Percentiles rank a stretch among this genome's conserved stretches.
phyloP scores from a whole-genome alignment of 495 filamentous ascomycete genomes.

The Hypoxylon trugodes region DNA sequence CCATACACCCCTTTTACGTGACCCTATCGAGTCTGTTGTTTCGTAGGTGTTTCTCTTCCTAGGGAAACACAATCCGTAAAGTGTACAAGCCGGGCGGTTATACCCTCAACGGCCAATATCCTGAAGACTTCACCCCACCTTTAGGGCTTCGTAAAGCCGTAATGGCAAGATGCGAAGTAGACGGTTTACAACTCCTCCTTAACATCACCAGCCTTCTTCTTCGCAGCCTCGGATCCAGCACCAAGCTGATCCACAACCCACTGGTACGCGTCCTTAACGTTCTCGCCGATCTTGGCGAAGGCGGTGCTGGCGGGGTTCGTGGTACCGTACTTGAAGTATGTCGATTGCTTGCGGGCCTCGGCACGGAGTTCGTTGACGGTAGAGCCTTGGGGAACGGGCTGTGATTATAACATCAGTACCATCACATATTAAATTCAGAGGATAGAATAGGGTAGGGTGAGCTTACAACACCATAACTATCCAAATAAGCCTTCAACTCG shows the following conservation, averaged over 20 bases:
- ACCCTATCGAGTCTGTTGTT: too few relatives aligned
- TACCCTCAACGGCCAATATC: too few relatives aligned
- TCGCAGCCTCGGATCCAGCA: conserved; percentile 70
- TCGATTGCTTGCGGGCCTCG: conserved; percentile 73
- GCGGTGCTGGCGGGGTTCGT: conserved; percentile 70
- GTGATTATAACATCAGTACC: conserved; percentile 61
- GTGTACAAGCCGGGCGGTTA: too few relatives aligned
- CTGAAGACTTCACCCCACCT: too few relatives aligned
- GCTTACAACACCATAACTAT: conserved; percentile 75
- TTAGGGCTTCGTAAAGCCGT: too few relatives aligned
- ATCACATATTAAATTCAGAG: background rate
- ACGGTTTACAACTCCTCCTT: conserved; percentile 52
- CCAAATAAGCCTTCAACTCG: conserved; percentile 82
- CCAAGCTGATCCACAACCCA: conserved; percentile 68
- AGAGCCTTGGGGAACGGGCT: conserved; percentile 63
- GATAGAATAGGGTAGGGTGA: background rate
- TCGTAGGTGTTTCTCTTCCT: too few relatives aligned
- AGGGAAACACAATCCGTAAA: too few relatives aligned
- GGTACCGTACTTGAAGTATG: conserved; percentile 82
- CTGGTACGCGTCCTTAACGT: conserved; percentile 57
- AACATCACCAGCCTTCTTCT: conserved; percentile 57
- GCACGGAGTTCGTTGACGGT: conserved; percentile 69
- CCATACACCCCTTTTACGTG: too few relatives aligned
- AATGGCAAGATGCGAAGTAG: too few relatives aligned
- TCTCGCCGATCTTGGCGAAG: conserved; percentile 68